Evolutionary conservation across 257 asterid species (phyloP).

Genomic region (Scutellaria minor): DNA sequence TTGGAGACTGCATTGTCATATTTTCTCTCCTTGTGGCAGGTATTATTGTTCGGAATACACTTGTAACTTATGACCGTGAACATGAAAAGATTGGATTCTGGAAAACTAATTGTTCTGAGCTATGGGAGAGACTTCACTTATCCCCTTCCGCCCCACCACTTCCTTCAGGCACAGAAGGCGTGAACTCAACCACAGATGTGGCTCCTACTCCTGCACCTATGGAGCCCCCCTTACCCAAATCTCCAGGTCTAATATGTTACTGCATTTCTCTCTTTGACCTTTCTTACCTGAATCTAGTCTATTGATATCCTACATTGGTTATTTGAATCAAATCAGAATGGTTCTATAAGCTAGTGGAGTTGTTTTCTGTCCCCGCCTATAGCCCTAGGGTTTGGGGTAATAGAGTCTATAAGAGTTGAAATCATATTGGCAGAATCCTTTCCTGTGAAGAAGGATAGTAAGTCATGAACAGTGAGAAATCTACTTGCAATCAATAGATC

Average conservation of each 20-base stretch:
- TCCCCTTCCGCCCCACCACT: constrained; percentile 60
- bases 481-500: too few species aligned
- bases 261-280: constrained; percentile 17
- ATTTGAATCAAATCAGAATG: not conserved
- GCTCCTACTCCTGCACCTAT: constrained; percentile 65
- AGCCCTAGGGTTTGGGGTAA: constrained; percentile 1
- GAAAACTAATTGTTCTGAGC: constrained; percentile 96
- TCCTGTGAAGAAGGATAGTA: too few species aligned
- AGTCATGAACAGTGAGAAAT: too few species aligned
- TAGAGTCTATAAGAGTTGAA: too few species aligned
- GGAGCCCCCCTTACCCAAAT: constrained; percentile 49
- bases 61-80: constrained; percentile 93
- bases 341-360: not conserved
- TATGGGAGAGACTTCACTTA: constrained; percentile 83
- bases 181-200: constrained; percentile 48
- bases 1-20: constrained; percentile 3
- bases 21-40: constrained; percentile 53
- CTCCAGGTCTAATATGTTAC: constrained; percentile 55
- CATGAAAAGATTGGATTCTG: constrained; percentile 91
- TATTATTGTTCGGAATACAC: constrained; percentile 92
- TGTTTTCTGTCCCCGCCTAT: not conserved
- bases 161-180: constrained; percentile 44
- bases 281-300: constrained; percentile 23
- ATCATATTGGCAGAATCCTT: too few species aligned
- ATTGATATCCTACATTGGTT: not conserved